Percentiles rank a stretch among this genome's conserved stretches.
Conservation (phyloP, 2,329 filamentous ascomycete species). For the Didymella pomorum region DNA sequence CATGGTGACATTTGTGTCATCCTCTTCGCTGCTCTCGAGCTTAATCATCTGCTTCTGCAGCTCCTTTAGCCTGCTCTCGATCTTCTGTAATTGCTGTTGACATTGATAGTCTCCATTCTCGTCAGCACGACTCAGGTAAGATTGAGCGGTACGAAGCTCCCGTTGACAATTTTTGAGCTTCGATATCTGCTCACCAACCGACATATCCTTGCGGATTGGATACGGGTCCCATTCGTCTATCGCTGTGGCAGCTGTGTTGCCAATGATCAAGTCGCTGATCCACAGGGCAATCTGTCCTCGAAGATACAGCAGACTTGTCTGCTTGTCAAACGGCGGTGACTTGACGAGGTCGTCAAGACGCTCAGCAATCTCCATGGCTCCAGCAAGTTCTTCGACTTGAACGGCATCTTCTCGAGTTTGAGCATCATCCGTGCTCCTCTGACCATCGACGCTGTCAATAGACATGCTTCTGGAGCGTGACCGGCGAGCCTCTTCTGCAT, state of each 20-base stretch:
- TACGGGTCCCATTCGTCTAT: slow-evolving; percentile 31
- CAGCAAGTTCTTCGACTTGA: slow-evolving; percentile 61
- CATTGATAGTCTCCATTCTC: slow-evolving; percentile 30
- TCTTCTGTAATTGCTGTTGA: slow-evolving; percentile 24
- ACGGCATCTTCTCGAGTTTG: slow-evolving; percentile 45
- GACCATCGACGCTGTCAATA: slow-evolving; percentile 17
- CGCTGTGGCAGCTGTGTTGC: slow-evolving; percentile 17
- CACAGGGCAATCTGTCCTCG: slow-evolving; percentile 79
- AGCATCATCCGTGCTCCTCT: slow-evolving; percentile 14
- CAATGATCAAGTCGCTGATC: slow-evolving; percentile 71
- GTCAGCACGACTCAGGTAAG: slow-evolving; percentile 35
- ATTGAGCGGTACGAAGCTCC: slow-evolving; percentile 35
- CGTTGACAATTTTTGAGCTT: slow-evolving; percentile 28
- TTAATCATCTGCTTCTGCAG: slow-evolving; percentile 27
- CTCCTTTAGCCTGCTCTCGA: slow-evolving; percentile 30
- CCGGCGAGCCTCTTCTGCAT: slow-evolving; percentile 10
- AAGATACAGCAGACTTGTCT: slow-evolving; percentile 71
- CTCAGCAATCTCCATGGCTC: slow-evolving; percentile 69
- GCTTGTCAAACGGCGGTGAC: slow-evolving; percentile 74
- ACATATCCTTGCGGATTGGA: background rate
- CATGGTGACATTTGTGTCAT: slow-evolving; percentile 3
- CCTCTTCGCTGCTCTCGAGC: slow-evolving; percentile 4
- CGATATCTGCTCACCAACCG: slow-evolving; percentile 22
- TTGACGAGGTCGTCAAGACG: slow-evolving; percentile 76
- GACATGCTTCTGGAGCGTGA: slow-evolving; percentile 27